These are phyloP conservation scores for Yamadazyma spencermartinsiae DNA, from an alignment of 1,139 yeast genomes.

Conservation along the genomic window DNA sequence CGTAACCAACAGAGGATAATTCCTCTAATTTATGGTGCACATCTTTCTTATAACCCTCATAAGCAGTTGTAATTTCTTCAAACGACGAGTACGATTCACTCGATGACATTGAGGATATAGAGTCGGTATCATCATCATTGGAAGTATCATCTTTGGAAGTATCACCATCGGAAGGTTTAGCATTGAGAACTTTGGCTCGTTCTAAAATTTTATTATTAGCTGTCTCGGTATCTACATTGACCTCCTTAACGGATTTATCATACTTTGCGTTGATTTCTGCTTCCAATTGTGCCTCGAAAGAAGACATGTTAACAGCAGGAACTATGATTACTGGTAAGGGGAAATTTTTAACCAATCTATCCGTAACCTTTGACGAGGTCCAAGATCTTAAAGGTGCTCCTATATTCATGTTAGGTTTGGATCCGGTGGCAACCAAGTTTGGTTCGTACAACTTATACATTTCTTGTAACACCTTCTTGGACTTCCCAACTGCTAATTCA, in stretches of 20 bases:
- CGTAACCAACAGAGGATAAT: conserved; percentile 19
- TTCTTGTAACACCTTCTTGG: conserved; percentile 58
- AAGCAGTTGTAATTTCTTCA: conserved; percentile 39
- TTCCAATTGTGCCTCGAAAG: conserved; percentile 45
- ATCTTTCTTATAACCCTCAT: conserved; percentile 28
- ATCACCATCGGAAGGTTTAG: not conserved
- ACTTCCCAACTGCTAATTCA: conserved; percentile 62
- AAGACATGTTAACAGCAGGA: conserved; percentile 63
- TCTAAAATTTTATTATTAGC: not conserved
- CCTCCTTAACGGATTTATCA: conserved; percentile 4
- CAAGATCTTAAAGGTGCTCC: conserved; percentile 60
- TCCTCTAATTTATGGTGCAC: conserved; percentile 21
- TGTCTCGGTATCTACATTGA: not conserved
- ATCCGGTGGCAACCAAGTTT: conserved; percentile 59
- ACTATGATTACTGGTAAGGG: conserved; percentile 71
- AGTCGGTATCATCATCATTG: conserved; percentile 8
- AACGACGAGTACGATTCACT: conserved; percentile 39
- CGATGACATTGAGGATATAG: conserved; percentile 20
- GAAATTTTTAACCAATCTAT: conserved; percentile 59
- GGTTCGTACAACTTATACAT: conserved; percentile 67
- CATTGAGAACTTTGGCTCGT: not conserved
- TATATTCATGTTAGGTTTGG: conserved; percentile 48
- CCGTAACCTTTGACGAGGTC: conserved; percentile 62
- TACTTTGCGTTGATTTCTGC: conserved; percentile 21
- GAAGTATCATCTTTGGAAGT: not conserved